Evolutionary conservation across 345 rosid genomes (phyloP), one percentile per base, ranked within the genome.

Genomic region (Lepidium africanum): DNA sequence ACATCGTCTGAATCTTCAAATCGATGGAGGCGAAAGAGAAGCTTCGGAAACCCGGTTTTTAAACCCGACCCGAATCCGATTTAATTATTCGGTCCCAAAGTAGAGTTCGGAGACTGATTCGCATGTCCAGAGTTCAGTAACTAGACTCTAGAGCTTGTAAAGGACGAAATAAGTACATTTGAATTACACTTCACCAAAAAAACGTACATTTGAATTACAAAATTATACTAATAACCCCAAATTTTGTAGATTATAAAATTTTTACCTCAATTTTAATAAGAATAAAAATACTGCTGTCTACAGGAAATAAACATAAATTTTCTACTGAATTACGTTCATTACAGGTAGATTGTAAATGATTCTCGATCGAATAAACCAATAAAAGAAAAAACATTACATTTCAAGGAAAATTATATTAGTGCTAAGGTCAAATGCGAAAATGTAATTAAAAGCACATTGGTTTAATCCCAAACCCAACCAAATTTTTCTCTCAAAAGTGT

Each of bases 401-500:
- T 27, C 7, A 30, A 6, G 33, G n/a, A n/a, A 30, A 30, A 6
- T 1, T 30, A 30, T 0, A 6, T 30, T 5, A 30, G 33, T 30
- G 1, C 1, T 6, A 30, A 30, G 33, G 19, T n/a, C 47, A 48
- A 69, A 37, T 50, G 30, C 30, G n/a, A 6, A 58, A 37, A 36
- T 6, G 10, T 53, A n/a, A 59, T 3, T 32, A 32, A 7, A 70
- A 41, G 27, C 35, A 48, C 9, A 59, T 4, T 39, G 43, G 46
- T 69, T 42, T 43, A 62, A 42, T 62, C 21, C 5, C 55, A 47
- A 55, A 36, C 38, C 30, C 59, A 72, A 56, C 59, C 13, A 57
- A 60, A 64, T 5, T 46, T 27, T 27, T 63, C 21, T 55, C 15
- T 13, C 64, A 55, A n/a, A 38, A 63, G 71, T 32, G 71, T 57